Evolutionary conservation across 2,329 filamentous ascomycete genomes (phyloP).

Genomic region (Geosmithia flava): DNA sequence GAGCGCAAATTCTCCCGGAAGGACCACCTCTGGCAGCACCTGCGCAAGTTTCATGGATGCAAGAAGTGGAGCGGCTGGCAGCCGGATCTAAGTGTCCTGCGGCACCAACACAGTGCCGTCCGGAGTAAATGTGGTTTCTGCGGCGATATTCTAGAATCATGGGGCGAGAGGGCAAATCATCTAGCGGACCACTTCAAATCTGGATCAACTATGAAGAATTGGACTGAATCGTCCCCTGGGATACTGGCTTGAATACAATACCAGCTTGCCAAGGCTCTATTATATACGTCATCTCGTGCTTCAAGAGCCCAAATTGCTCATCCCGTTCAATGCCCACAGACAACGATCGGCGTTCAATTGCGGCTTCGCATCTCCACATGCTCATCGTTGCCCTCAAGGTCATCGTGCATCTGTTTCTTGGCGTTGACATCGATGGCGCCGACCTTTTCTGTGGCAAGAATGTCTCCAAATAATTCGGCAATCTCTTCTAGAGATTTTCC

Average conservation of each 20-base stretch:
- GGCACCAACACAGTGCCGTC: constrained; percentile 13
- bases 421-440: neutral
- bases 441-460: neutral
- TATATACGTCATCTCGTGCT: no score
- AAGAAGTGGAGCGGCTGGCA: constrained; percentile 37
- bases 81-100: constrained; percentile 20
- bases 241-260: neutral
- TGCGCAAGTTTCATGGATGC: constrained; percentile 29
- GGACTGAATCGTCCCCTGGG: neutral
- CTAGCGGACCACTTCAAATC: constrained; percentile 14
- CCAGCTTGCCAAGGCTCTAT: no score
- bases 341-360: no score
- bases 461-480: constrained; percentile 13
- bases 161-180: constrained; percentile 15
- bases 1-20: constrained; percentile 30
- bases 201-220: constrained; percentile 3
- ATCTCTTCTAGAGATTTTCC: constrained; percentile 10
- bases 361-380: no score
- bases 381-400: no score
- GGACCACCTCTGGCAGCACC: constrained; percentile 27
- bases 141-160: constrained; percentile 10
- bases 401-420: neutral
- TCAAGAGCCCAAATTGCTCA: no score
- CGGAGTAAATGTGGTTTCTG: constrained; percentile 17
- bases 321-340: no score